phyloP scores from a whole-genome alignment of 2,329 filamentous ascomycete genomes.

The Alternaria panax region DNA sequence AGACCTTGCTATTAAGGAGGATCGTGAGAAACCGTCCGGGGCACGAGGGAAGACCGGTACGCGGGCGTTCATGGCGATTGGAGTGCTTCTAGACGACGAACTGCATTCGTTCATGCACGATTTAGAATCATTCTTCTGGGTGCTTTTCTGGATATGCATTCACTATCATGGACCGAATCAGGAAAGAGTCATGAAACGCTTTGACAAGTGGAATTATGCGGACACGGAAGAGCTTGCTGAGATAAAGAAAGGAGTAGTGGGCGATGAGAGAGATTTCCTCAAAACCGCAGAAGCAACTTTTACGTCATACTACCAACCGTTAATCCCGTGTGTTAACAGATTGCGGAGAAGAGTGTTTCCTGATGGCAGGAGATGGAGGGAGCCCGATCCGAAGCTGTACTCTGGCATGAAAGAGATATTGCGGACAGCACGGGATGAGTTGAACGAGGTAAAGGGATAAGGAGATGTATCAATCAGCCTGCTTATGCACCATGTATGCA shows the following conservation, averaged over 20 bases:
- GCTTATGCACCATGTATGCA: not conserved
- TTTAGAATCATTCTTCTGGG: constrained; percentile 60
- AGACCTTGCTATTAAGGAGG: constrained; percentile 44
- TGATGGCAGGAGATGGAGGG: constrained; percentile 24
- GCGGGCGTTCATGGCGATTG: constrained; percentile 58
- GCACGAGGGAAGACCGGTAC: constrained; percentile 55
- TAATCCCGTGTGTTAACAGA: constrained; percentile 48
- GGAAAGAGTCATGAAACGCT: constrained; percentile 31
- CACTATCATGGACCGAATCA: constrained; percentile 47
- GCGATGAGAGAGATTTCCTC: constrained; percentile 9
- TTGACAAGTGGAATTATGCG: constrained; percentile 45
- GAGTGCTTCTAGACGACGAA: constrained; percentile 50
- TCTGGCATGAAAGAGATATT: constrained; percentile 2
- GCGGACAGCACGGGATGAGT: not conserved
- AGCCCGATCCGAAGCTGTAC: constrained; percentile 14
- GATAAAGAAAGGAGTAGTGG: not conserved
- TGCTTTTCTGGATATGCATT: constrained; percentile 58
- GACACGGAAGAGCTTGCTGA: constrained; percentile 5
- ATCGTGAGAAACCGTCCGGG: constrained; percentile 48
- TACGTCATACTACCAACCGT: not conserved
- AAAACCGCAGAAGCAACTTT: constrained; percentile 11
- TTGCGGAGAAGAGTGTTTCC: constrained; percentile 50
- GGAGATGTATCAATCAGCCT: constrained; percentile 1
- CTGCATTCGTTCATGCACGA: constrained; percentile 58
- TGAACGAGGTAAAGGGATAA: constrained; percentile 1